A percentile compares a stretch with the other conserved stretches of the same genome.
Evolutionary conservation across 2,329 filamentous ascomycete genomes (phyloP).

Genomic region (Xylariaceae sp.): DNA sequence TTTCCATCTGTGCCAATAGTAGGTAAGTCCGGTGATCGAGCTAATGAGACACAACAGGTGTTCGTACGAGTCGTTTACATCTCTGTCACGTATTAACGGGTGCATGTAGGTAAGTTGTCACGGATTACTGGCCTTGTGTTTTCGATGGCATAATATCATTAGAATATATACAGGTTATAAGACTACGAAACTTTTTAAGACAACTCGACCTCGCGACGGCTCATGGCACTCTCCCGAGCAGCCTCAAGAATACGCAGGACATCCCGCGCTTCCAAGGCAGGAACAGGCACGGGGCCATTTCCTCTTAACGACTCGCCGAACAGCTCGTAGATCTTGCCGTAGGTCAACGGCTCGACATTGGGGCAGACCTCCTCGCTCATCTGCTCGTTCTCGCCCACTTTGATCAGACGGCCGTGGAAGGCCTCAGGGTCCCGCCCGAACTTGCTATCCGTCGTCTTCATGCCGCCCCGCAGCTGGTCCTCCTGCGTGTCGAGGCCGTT

Average conservation of each 20-base stretch:
- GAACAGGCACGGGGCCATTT: conserved; percentile 47
- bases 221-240: conserved; percentile 45
- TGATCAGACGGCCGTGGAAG: conserved; percentile 52
- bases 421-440: conserved; percentile 62
- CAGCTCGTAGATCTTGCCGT: conserved; percentile 59
- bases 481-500: conserved; percentile 67
- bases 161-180: not conserved
- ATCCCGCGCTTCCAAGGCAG: conserved; percentile 47
- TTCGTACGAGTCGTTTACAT: too few relatives aligned
- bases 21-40: too few relatives aligned
- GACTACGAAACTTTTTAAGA: conserved; percentile 17
- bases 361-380: conserved; percentile 47
- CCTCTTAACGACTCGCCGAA: conserved; percentile 46
- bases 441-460: conserved; percentile 53
- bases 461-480: conserved; percentile 62
- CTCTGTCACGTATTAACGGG: too few relatives aligned
- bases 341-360: conserved; percentile 59
- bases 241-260: conserved; percentile 51
- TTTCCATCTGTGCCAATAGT: too few relatives aligned
- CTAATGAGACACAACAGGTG: too few relatives aligned
- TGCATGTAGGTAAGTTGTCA: too few relatives aligned
- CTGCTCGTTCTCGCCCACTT: conserved; percentile 47
- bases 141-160: too few relatives aligned
- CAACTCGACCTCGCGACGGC: conserved; percentile 41
- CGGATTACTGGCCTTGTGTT: too few relatives aligned